A percentile compares a stretch with the other conserved stretches of the same genome.
Conservation (phyloP, 2,329 filamentous ascomycete species). For the Byssochlamys sp. region DNA sequence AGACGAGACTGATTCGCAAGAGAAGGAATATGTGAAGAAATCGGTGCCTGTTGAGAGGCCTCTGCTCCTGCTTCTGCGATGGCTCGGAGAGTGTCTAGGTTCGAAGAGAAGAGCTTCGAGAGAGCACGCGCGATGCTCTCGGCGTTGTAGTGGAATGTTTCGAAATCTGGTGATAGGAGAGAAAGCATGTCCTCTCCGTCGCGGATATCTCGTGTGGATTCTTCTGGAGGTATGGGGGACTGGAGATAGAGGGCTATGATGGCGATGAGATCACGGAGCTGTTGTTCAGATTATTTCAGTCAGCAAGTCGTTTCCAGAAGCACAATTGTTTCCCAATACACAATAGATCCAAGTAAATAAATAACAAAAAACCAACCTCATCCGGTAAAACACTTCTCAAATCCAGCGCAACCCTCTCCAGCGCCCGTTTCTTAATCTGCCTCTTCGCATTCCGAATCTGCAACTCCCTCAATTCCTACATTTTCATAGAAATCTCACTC, state of each 20-base stretch:
- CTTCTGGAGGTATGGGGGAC: constrained; percentile 14
- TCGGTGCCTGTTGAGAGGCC: constrained; percentile 1
- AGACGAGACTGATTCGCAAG: constrained; percentile 8
- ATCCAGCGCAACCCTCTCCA: constrained; percentile 25
- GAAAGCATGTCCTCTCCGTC: constrained; percentile 16
- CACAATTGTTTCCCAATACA: no score
- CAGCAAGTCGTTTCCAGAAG: neutral
- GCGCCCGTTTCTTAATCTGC: constrained; percentile 22
- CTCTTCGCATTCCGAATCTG: constrained; percentile 24
- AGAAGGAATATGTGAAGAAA: constrained; percentile 7
- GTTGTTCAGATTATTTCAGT: constrained; percentile 3
- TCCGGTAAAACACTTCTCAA: constrained; percentile 22
- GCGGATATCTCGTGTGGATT: constrained; percentile 10
- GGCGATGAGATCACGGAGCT: constrained; percentile 27
- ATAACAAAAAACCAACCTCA: constrained; percentile 10
- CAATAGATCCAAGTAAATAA: no score
- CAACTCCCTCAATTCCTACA: constrained; percentile 27
- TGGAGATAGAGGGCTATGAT: constrained; percentile 31
- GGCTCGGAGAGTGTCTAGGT: constrained; percentile 19
- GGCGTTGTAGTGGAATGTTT: constrained; percentile 24
- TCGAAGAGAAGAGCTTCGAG: constrained; percentile 16
- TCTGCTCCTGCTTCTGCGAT: constrained; percentile 13
- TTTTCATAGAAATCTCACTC: neutral
- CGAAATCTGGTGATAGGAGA: constrained; percentile 26
- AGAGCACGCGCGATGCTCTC: constrained; percentile 16